Percentiles rank a stretch among this genome's conserved stretches.
These are phyloP conservation scores for Entomortierella chlamydospora DNA, from an alignment of 192 early-diverging fungal species.

Conservation along the genomic window DNA sequence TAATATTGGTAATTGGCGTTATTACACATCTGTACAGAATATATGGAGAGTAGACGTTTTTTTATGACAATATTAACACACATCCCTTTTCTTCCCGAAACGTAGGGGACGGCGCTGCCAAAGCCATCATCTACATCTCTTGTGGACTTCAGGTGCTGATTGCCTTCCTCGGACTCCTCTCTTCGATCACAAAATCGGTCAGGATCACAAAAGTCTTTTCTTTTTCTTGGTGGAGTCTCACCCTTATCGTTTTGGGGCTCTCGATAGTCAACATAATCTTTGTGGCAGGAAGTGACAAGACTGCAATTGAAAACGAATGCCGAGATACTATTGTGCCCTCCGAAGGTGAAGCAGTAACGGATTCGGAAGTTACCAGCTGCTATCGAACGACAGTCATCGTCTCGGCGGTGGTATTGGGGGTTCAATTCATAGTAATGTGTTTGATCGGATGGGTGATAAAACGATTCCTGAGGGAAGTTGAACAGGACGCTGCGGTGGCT, in stretches of 20 bases:
- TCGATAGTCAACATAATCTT: conserved; percentile 34
- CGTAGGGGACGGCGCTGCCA: conserved; percentile 28
- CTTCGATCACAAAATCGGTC: conserved; percentile 36
- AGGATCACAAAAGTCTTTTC: conserved; percentile 21
- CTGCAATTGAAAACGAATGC: conserved; percentile 24
- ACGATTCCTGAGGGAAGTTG: conserved; percentile 44
- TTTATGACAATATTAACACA: too few species aligned
- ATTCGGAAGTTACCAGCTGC: conserved; percentile 14
- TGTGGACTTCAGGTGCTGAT: conserved; percentile 27
- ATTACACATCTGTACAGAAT: too few species aligned
- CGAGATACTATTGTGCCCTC: background rate
- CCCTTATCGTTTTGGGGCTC: conserved; percentile 27
- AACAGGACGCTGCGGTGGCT: conserved; percentile 33
- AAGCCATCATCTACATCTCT: conserved; percentile 33
- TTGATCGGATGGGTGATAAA: conserved; percentile 46
- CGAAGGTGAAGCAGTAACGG: conserved; percentile 10
- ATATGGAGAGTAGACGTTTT: too few species aligned
- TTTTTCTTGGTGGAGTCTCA: conserved; percentile 37
- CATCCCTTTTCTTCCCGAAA: background rate
- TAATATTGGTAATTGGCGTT: conserved; percentile 16
- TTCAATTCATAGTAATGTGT: conserved; percentile 47
- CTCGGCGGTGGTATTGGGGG: conserved; percentile 37
- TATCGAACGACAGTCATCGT: conserved; percentile 26
- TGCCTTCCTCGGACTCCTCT: conserved; percentile 27
- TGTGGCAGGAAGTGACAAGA: conserved; percentile 24